These are phyloP conservation scores for Takashimella koratensis DNA, from an alignment of 1,284 basidiomycete genomes.

Conservation along the genomic window DNA sequence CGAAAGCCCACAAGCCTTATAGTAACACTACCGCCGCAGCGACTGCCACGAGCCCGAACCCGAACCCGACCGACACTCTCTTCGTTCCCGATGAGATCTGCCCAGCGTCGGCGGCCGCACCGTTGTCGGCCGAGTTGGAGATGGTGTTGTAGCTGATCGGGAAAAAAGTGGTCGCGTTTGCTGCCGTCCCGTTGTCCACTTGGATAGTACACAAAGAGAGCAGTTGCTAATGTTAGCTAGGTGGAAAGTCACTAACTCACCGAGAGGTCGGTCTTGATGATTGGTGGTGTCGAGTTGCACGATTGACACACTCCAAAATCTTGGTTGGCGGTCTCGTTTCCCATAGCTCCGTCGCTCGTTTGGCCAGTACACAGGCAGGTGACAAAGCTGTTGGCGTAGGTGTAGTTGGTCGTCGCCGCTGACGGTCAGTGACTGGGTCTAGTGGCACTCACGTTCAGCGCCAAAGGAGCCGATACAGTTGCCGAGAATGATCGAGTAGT, in stretches of 20 bases:
- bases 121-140: constrained; percentile 2
- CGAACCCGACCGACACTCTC: too few species aligned
- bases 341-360: constrained; percentile 13
- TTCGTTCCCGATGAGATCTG: not conserved
- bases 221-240: constrained; percentile 11
- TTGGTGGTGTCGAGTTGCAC: constrained; percentile 28
- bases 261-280: constrained; percentile 27
- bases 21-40: too few species aligned
- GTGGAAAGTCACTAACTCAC: constrained; percentile 20
- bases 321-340: constrained; percentile 20
- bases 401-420: constrained; percentile 21
- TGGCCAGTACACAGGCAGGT: constrained; percentile 31
- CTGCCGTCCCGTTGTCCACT: constrained; percentile 29
- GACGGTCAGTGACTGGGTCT: constrained; percentile 1
- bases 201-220: constrained; percentile 31
- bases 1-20: too few species aligned
- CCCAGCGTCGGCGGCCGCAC: not conserved
- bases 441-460: constrained; percentile 11
- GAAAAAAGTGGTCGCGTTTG: constrained; percentile 22
- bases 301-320: constrained; percentile 29
- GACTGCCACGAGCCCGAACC: too few species aligned
- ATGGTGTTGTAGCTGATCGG: constrained; percentile 29
- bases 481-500: constrained; percentile 27
- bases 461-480: constrained; percentile 19
- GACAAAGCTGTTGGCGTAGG: constrained; percentile 34